Percentiles rank a stretch among this genome's conserved stretches.
These are phyloP conservation scores for Evernia prunastri DNA, from an alignment of 495 filamentous ascomycete genomes.

Conservation along the genomic window DNA sequence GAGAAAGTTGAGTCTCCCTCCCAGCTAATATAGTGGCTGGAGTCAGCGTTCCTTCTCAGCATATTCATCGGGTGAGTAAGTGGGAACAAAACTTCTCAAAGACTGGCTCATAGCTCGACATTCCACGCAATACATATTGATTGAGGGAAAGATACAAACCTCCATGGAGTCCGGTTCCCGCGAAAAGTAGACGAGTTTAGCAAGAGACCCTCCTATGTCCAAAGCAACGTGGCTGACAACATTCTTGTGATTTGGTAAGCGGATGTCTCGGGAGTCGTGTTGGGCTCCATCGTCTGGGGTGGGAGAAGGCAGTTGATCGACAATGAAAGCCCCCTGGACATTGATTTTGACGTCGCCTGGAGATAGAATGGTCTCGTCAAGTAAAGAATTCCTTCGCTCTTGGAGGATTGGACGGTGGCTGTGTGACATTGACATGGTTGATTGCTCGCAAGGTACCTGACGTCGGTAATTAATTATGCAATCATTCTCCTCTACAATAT, in stretches of 20 bases:
- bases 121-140: background rate
- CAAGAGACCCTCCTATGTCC: conserved; percentile 92
- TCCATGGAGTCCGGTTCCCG: conserved; percentile 72
- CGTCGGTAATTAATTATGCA: no score
- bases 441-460: no score
- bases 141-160: background rate
- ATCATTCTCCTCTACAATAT: no score
- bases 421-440: background rate
- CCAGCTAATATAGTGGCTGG: conserved; percentile 36
- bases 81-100: background rate
- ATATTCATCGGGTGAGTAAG: background rate
- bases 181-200: conserved; percentile 95
- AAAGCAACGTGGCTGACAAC: conserved; percentile 94
- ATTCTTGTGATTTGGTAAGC: conserved; percentile 88
- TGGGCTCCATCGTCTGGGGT: conserved; percentile 53
- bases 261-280: conserved; percentile 83
- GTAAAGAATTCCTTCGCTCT: conserved; percentile 42
- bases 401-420: conserved; percentile 1
- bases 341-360: conserved; percentile 89
- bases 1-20: conserved; percentile 87
- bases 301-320: conserved; percentile 58
- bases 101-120: background rate
- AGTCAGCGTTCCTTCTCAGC: background rate
- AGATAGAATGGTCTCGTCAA: conserved; percentile 72
- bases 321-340: conserved; percentile 91